Evolutionary conservation across 805 yeast genomes (phyloP).

Genomic region (Saccharomycopsis lassenensis): DNA sequence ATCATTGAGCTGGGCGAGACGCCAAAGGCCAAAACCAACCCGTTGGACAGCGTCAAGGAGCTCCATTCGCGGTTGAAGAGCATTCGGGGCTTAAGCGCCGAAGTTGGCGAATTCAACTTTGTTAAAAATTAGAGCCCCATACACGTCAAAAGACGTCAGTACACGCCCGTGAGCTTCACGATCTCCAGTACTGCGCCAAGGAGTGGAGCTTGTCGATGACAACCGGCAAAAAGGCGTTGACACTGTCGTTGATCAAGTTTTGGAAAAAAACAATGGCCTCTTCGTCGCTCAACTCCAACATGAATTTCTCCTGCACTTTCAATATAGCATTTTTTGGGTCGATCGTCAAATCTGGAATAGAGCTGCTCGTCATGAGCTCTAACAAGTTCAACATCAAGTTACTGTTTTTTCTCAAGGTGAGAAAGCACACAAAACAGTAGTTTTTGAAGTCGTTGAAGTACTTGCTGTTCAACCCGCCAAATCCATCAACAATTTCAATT

Average conservation of each 20-base stretch:
- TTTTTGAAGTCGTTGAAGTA: conserved; percentile 81
- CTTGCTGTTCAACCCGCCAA: conserved; percentile 86
- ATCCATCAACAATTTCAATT: conserved; percentile 92
- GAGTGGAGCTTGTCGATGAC: conserved; percentile 93
- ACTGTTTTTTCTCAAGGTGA: conserved; percentile 80
- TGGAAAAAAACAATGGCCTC: conserved; percentile 95
- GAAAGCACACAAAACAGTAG: conserved; percentile 90
- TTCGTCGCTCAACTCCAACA: conserved; percentile 87
- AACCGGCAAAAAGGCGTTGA: conserved; percentile 85
- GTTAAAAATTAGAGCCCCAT: too few species aligned
- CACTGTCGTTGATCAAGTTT: conserved; percentile 86
- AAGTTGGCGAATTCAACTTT: too few species aligned
- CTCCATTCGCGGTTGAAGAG: too few species aligned
- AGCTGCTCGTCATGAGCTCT: conserved; percentile 88
- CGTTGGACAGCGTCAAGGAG: too few species aligned
- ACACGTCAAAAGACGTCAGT: too few species aligned
- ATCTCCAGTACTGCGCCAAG: conserved; percentile 96
- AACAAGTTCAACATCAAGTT: conserved; percentile 83
- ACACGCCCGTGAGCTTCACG: too few species aligned
- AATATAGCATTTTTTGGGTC: conserved; percentile 82
- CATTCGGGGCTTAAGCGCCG: too few species aligned
- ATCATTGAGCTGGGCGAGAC: too few species aligned
- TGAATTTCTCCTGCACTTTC: conserved; percentile 89
- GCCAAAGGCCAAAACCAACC: too few species aligned
- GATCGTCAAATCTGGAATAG: conserved; percentile 76